These are phyloP conservation scores for Candida ascalaphidarum DNA, from an alignment of 805 yeast species.

Conservation along the genomic window DNA sequence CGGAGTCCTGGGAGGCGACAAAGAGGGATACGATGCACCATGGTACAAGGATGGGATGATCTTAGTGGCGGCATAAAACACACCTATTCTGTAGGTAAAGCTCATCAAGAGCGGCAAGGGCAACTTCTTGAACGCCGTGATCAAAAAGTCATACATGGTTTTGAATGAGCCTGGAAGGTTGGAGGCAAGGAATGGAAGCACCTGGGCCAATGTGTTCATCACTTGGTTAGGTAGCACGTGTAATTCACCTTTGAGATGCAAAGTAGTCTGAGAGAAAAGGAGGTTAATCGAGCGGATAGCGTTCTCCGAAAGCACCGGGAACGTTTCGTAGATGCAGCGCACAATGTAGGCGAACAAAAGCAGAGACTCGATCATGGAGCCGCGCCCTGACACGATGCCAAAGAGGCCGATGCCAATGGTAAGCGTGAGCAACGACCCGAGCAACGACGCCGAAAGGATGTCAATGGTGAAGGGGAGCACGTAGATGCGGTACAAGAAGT, in stretches of 20 bases:
- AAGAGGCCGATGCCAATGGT: conserved; percentile 67
- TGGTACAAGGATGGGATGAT: conserved; percentile 74
- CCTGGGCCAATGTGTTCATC: conserved; percentile 15
- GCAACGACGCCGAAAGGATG: conserved; percentile 65
- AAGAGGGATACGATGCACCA: conserved; percentile 22
- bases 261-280: conserved; percentile 24
- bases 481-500: conserved; percentile 77
- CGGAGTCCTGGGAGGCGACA: conserved; percentile 33
- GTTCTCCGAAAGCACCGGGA: conserved; percentile 71
- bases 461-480: conserved; percentile 67
- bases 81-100: conserved; percentile 76
- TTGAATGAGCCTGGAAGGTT: conserved; percentile 46
- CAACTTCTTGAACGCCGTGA: conserved; percentile 48
- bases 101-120: conserved; percentile 78
- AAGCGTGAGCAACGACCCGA: conserved; percentile 78
- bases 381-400: conserved; percentile 77
- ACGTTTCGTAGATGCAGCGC: conserved; percentile 85
- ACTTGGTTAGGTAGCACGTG: conserved; percentile 28
- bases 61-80: conserved; percentile 87
- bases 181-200: conserved; percentile 39
- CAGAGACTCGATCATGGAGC: conserved; percentile 87
- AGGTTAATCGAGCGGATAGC: conserved; percentile 24
- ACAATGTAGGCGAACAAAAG: conserved; percentile 85
- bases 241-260: conserved; percentile 23
- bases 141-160: conserved; percentile 46